Percentiles rank a stretch among this genome's conserved stretches.
These are phyloP conservation scores for Microbotryum silenes-acaulis DNA, from an alignment of 1,284 basidiomycete genomes.

Conservation along the genomic window DNA sequence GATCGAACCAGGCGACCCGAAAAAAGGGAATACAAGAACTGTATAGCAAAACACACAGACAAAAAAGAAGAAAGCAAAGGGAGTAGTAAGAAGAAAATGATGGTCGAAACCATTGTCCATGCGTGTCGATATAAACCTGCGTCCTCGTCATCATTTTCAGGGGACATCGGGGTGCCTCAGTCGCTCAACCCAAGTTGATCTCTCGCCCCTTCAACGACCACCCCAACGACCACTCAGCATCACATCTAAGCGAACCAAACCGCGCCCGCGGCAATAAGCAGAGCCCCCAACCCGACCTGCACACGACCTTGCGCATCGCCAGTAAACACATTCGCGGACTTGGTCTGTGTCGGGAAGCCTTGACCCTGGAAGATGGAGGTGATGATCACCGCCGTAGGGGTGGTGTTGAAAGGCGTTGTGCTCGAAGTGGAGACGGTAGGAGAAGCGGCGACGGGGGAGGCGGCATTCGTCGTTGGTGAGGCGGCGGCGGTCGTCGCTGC, in stretches of 20 bases:
- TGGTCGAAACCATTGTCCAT: neutral
- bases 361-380: neutral
- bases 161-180: no score
- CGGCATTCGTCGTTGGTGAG: neutral
- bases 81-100: neutral
- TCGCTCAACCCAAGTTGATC: no score
- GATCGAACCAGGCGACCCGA: neutral
- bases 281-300: no score
- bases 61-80: neutral
- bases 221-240: no score
- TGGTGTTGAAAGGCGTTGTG: neutral
- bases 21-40: neutral
- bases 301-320: neutral
- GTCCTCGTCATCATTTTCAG: no score
- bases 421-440: neutral
- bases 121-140: no score
- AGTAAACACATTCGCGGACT: slow-evolving; percentile 1
- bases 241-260: no score
- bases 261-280: no score
- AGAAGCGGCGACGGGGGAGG: neutral
- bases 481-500: neutral
- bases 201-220: no score
- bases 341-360: slow-evolving; percentile 2
- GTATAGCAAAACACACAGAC: neutral
- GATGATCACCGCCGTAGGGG: neutral